phyloP scores from a whole-genome alignment of 352 stramenopile species.

The Thalassiosira gravida region DNA sequence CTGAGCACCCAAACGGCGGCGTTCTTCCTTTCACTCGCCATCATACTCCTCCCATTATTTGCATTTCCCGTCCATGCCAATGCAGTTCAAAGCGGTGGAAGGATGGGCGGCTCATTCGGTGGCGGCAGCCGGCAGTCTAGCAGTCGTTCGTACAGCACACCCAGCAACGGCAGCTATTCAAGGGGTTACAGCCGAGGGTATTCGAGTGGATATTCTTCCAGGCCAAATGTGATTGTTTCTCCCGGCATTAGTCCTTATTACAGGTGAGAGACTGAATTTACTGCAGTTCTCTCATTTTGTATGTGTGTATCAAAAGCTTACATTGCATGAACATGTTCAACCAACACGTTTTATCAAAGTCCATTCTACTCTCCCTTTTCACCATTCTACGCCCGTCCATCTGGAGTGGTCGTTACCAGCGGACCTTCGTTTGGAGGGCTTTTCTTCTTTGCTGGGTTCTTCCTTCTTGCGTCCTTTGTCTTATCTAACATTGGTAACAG shows the following conservation, averaged over 20 bases:
- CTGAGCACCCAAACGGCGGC: neutral
- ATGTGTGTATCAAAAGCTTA: no score
- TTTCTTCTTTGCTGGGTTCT: slow-evolving; percentile 41
- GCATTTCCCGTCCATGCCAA: slow-evolving; percentile 14
- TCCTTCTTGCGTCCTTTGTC: slow-evolving; percentile 24
- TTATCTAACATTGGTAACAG: slow-evolving; percentile 21
- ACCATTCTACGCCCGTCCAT: no score
- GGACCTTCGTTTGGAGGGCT: slow-evolving; percentile 39
- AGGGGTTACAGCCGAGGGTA: slow-evolving; percentile 29
- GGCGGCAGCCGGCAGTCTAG: slow-evolving; percentile 6
- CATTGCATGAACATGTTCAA: no score
- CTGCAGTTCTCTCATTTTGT: no score
- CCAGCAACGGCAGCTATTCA: slow-evolving; percentile 14
- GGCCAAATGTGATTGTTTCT: slow-evolving; percentile 41
- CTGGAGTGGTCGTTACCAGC: slow-evolving; percentile 34
- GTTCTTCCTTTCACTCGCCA: slow-evolving; percentile 23
- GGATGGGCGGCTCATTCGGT: slow-evolving; percentile 48
- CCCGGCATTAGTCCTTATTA: slow-evolving; percentile 52
- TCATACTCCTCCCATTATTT: slow-evolving; percentile 28
- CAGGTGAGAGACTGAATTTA: no score
- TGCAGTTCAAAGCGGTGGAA: slow-evolving; percentile 48
- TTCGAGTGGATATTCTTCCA: slow-evolving; percentile 46
- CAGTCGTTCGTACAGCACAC: slow-evolving; percentile 16
- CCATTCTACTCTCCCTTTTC: no score
- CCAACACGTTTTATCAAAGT: no score